These are phyloP conservation scores for Zygosaccharomyces sapae DNA, from an alignment of 1,139 yeast species.

Conservation along the genomic window DNA sequence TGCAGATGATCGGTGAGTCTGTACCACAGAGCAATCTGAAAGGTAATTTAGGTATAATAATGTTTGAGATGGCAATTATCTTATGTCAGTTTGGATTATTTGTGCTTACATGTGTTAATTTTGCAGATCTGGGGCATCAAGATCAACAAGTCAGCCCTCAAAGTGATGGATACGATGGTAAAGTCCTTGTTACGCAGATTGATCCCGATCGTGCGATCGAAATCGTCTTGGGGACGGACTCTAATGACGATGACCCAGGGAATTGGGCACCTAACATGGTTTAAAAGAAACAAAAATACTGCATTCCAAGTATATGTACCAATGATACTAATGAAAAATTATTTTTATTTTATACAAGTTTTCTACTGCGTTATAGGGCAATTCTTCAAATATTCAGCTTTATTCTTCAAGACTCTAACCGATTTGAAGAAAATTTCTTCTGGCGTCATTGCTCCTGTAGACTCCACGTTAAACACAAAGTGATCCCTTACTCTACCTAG, in stretches of 20 bases:
- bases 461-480: conserved; percentile 88
- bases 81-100: conserved; percentile 36
- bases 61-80: conserved; percentile 33
- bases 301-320: conserved; percentile 1
- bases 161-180: conserved; percentile 42
- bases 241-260: conserved; percentile 14
- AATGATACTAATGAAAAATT: conserved; percentile 2
- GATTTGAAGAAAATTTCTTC: conserved; percentile 92
- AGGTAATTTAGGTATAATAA: conserved; percentile 33
- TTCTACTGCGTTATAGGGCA: conserved; percentile 68
- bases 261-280: conserved; percentile 10
- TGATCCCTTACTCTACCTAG: conserved; percentile 90
- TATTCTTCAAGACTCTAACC: conserved; percentile 75
- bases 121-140: conserved; percentile 29
- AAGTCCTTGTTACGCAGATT: conserved; percentile 34
- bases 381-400: conserved; percentile 74
- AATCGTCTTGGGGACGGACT: conserved; percentile 18
- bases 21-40: conserved; percentile 34
- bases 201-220: conserved; percentile 34
- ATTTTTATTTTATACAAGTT: conserved; percentile 2
- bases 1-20: conserved; percentile 44
- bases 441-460: conserved; percentile 95
- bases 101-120: conserved; percentile 37
- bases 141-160: conserved; percentile 12
- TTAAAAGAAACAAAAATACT: conserved; percentile 8